Evolutionary conservation across 1,139 yeast species (phyloP).

Genomic region (Magnusiomyces tetraspermus): DNA sequence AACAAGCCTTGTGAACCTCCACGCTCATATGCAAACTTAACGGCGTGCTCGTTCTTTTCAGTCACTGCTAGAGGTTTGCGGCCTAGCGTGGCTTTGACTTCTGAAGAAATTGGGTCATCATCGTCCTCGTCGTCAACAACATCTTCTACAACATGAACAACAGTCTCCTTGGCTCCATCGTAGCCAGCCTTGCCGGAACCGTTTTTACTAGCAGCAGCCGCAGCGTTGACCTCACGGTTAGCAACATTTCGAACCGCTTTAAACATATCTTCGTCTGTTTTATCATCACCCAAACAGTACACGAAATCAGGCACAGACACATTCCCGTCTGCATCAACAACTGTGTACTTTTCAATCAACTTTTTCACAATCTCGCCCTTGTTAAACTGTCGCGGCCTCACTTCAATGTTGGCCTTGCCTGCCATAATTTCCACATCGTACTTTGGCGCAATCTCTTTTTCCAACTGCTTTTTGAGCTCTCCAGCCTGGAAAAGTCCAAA

Average conservation of each 20-base stretch:
- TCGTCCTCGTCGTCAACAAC: neutral
- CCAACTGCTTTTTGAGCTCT: slow-evolving; percentile 57
- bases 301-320: slow-evolving; percentile 59
- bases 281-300: slow-evolving; percentile 87
- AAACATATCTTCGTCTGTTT: slow-evolving; percentile 98
- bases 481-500: slow-evolving; percentile 80
- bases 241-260: slow-evolving; percentile 44
- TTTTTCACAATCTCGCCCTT: slow-evolving; percentile 93
- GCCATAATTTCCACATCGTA: slow-evolving; percentile 95
- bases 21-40: slow-evolving; percentile 18
- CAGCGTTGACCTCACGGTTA: slow-evolving; percentile 5
- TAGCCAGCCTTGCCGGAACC: neutral
- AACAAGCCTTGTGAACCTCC: slow-evolving; percentile 40
- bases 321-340: neutral
- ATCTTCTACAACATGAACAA: no score
- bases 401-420: slow-evolving; percentile 94
- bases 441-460: slow-evolving; percentile 48
- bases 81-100: neutral
- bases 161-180: no score
- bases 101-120: neutral
- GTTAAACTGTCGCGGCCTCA: slow-evolving; percentile 85
- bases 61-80: neutral
- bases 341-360: slow-evolving; percentile 36
- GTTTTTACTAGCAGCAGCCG: neutral
- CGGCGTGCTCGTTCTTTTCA: slow-evolving; percentile 8